Evolutionary conservation across 2,329 filamentous ascomycete genomes (phyloP).

Genomic region (Aspergillus thermomutatus): DNA sequence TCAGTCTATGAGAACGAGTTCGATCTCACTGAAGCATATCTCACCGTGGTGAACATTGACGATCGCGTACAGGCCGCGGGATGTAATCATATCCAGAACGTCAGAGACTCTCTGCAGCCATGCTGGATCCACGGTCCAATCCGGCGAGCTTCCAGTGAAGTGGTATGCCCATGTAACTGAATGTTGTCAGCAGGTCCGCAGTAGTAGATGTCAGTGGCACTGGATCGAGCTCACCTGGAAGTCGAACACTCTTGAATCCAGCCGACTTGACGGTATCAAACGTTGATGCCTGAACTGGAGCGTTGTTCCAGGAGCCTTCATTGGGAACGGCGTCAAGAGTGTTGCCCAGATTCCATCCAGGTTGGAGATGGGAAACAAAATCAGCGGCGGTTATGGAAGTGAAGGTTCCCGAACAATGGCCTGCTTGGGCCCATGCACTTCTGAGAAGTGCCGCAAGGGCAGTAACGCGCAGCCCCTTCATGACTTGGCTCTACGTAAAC

Average conservation of each 20-base stretch:
- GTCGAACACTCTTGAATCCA: slow-evolving; percentile 57
- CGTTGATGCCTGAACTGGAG: slow-evolving; percentile 47
- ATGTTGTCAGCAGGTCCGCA: slow-evolving; percentile 2
- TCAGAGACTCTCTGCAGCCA: slow-evolving; percentile 59
- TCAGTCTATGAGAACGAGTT: neutral
- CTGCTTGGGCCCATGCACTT: slow-evolving; percentile 13
- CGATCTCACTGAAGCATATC: neutral
- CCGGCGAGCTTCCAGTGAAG: slow-evolving; percentile 48
- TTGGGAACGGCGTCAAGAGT: slow-evolving; percentile 55
- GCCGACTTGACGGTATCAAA: slow-evolving; percentile 52
- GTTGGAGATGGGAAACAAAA: slow-evolving; percentile 49
- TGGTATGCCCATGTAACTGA: slow-evolving; percentile 58
- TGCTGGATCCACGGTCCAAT: slow-evolving; percentile 51
- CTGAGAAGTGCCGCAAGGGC: slow-evolving; percentile 9
- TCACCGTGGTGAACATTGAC: slow-evolving; percentile 57
- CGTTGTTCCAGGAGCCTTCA: slow-evolving; percentile 60
- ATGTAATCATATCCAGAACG: slow-evolving; percentile 55
- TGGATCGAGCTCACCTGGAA: slow-evolving; percentile 39
- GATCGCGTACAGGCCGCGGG: slow-evolving; percentile 51
- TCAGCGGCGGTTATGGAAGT: slow-evolving; percentile 44
- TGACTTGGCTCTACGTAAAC: neutral
- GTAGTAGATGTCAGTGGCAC: neutral
- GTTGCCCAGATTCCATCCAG: slow-evolving; percentile 62
- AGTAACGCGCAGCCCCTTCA: slow-evolving; percentile 7
- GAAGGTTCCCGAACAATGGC: slow-evolving; percentile 43